Evolutionary conservation across 2,329 filamentous ascomycete species (phyloP).

Genomic region (Epichloe gansuensis): DNA sequence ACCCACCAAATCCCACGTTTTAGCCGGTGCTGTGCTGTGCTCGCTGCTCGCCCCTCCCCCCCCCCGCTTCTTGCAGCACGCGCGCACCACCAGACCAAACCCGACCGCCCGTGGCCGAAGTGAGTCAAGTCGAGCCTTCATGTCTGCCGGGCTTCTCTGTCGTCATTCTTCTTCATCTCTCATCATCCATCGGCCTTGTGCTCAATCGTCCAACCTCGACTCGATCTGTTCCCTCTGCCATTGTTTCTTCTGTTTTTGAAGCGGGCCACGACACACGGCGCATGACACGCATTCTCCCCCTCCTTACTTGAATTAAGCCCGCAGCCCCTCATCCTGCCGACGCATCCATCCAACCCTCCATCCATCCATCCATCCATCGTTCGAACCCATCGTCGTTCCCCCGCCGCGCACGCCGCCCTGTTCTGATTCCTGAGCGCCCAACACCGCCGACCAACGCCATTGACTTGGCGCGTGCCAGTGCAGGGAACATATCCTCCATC

Average conservation of each 20-base stretch:
- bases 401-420: neutral
- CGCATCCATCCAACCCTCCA: too few relatives aligned
- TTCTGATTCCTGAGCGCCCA: neutral
- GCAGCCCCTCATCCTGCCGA: neutral
- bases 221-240: neutral
- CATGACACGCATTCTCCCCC: neutral
- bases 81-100: too few relatives aligned
- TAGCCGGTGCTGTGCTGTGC: too few relatives aligned
- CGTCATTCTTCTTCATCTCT: neutral
- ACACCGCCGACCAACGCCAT: neutral
- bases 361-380: too few relatives aligned
- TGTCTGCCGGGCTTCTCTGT: neutral
- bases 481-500: neutral
- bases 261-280: neutral
- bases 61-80: too few relatives aligned
- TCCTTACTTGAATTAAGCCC: neutral
- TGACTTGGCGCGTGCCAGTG: too few relatives aligned
- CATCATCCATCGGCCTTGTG: neutral
- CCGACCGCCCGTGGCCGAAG: too few relatives aligned
- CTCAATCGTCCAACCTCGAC: neutral
- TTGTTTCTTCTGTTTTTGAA: neutral
- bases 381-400: neutral
- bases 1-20: too few relatives aligned
- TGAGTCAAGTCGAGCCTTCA: neutral
- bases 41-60: too few relatives aligned